These are phyloP conservation scores for Colletotrichum brevisporum DNA, from an alignment of 2,329 filamentous ascomycete genomes.

Conservation along the genomic window DNA sequence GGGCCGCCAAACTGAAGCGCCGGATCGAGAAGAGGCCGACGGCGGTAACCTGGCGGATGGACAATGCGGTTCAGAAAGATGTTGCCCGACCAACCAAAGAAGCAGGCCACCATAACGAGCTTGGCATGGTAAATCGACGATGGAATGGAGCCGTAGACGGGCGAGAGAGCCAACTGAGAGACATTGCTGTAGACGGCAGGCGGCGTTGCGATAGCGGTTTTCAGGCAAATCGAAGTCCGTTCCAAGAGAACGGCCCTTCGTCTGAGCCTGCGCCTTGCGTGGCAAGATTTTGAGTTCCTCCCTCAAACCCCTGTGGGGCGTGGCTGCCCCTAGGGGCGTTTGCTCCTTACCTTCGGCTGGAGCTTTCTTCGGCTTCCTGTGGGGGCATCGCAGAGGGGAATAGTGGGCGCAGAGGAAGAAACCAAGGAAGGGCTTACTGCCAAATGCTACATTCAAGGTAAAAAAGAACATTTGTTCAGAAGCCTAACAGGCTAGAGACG, in stretches of 20 bases:
- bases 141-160: conserved; percentile 90
- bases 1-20: conserved; percentile 80
- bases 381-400: conserved; percentile 31
- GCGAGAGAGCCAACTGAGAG: conserved; percentile 83
- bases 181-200: conserved; percentile 77
- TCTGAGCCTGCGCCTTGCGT: conserved; percentile 56
- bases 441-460: too few relatives aligned
- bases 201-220: conserved; percentile 54
- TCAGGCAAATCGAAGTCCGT: conserved; percentile 55
- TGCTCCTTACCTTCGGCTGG: too few relatives aligned
- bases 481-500: background rate
- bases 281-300: conserved; percentile 67
- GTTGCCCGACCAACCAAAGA: conserved; percentile 80
- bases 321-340: conserved; percentile 54
- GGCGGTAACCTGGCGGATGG: too few relatives aligned
- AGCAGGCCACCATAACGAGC: conserved; percentile 75
- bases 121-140: conserved; percentile 79
- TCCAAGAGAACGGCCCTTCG: conserved; percentile 47
- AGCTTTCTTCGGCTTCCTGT: too few relatives aligned
- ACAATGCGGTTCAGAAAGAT: conserved; percentile 66
- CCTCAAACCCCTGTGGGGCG: conserved; percentile 68
- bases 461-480: background rate
- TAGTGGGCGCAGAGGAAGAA: background rate
- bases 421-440: background rate
- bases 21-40: too few relatives aligned